Evolutionary conservation across 225 moss, liverwort and hornwort species (phyloP).

Genomic region (Anthoceros angustus): DNA sequence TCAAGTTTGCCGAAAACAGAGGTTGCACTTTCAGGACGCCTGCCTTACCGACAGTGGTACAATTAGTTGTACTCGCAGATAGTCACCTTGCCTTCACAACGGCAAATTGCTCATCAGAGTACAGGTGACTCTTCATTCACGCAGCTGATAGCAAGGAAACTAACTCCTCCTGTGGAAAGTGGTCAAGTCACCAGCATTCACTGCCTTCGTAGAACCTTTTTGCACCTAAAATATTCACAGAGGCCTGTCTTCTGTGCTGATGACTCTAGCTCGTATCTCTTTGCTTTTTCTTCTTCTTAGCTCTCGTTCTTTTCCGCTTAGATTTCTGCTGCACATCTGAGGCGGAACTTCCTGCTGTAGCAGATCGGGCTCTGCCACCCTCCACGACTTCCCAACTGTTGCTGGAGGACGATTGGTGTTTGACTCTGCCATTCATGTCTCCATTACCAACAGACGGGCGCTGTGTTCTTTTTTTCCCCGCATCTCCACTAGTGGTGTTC

Average conservation of each 20-base stretch:
- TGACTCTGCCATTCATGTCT: conserved; percentile 11
- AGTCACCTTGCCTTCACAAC: too few species aligned
- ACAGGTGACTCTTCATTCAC: too few species aligned
- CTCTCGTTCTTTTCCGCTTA: conserved; percentile 27
- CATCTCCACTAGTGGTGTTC: conserved; percentile 3
- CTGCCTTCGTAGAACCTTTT: too few species aligned
- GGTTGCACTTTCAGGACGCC: too few species aligned
- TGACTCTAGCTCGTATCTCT: not conserved
- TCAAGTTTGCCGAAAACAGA: too few species aligned
- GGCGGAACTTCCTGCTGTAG: conserved; percentile 15
- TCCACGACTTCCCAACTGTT: conserved; percentile 26
- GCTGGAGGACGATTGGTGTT: conserved; percentile 25
- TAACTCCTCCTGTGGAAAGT: too few species aligned
- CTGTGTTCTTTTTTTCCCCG: conserved; percentile 7
- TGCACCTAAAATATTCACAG: not conserved
- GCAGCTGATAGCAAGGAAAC: too few species aligned
- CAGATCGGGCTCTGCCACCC: not conserved
- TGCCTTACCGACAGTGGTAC: too few species aligned
- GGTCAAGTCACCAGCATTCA: too few species aligned
- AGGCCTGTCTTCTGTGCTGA: not conserved
- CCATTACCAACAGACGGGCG: conserved; percentile 20
- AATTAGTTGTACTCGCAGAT: too few species aligned
- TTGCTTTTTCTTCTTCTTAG: conserved; percentile 38
- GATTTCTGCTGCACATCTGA: conserved; percentile 25
- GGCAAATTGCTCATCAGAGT: too few species aligned